Evolutionary conservation across 495 filamentous ascomycete species (phyloP).

Genomic region (Tuber umbilicatum): DNA sequence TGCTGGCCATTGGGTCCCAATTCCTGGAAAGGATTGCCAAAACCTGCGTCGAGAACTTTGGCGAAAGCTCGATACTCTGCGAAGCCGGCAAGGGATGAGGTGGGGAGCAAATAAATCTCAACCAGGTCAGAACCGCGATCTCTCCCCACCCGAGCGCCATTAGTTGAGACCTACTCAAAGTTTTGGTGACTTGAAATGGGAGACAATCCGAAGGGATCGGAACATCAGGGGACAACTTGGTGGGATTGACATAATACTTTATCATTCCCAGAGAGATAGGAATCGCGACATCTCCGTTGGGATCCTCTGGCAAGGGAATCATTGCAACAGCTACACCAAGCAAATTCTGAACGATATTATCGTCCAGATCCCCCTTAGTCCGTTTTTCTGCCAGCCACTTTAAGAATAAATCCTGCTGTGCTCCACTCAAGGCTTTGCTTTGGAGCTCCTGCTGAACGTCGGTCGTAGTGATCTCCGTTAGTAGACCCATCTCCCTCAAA

Average conservation of each 20-base stretch:
- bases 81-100: constrained; percentile 45
- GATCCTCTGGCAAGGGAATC: constrained; percentile 16
- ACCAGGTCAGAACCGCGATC: constrained; percentile 73
- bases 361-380: constrained; percentile 59
- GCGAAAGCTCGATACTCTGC: constrained; percentile 59
- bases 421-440: constrained; percentile 63
- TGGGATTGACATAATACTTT: constrained; percentile 62
- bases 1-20: constrained; percentile 67
- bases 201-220: constrained; percentile 77
- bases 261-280: constrained; percentile 73
- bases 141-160: constrained; percentile 77
- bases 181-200: constrained; percentile 69
- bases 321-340: constrained; percentile 75
- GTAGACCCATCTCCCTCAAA: constrained; percentile 68
- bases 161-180: constrained; percentile 54
- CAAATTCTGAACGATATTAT: constrained; percentile 55
- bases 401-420: constrained; percentile 72
- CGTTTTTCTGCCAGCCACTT: constrained; percentile 67
- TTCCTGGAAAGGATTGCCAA: constrained; percentile 74
- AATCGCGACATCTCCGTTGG: constrained; percentile 55
- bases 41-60: constrained; percentile 72
- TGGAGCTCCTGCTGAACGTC: constrained; percentile 79
- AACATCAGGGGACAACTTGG: constrained; percentile 70
- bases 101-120: constrained; percentile 58
- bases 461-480: constrained; percentile 74